Conservation (phyloP, 345 rosid genomes). For the Cardiospermum halicacabum region DNA sequence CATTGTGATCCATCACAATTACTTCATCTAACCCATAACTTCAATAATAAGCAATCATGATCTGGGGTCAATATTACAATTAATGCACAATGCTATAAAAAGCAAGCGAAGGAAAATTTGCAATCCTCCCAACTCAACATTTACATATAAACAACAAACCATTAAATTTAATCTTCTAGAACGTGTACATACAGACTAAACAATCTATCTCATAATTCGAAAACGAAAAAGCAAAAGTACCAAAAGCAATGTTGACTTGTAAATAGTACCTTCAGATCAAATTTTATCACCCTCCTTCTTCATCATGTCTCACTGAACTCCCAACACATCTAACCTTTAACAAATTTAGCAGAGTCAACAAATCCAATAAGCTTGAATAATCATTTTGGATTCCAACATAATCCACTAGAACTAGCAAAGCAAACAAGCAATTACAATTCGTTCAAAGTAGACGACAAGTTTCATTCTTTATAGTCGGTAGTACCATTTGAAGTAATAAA, state of each 20-base stretch:
- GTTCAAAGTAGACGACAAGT: not conserved
- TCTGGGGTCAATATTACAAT: not conserved
- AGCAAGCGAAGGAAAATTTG: not conserved
- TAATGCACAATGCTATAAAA: not conserved
- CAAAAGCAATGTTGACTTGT: not conserved
- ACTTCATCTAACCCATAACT: not conserved
- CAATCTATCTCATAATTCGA: too few species aligned
- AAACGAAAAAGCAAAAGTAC: not conserved
- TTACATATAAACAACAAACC: too few species aligned
- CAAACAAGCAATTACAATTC: constrained; percentile 2
- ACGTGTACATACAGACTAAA: too few species aligned
- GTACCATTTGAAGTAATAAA: not conserved
- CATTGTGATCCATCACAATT: not conserved
- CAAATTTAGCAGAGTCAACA: constrained; percentile 10
- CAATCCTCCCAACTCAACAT: not conserved
- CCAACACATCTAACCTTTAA: not conserved
- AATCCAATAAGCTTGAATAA: constrained; percentile 12
- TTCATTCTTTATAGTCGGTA: not conserved
- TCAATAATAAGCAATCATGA: not conserved
- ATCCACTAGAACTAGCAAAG: constrained; percentile 7
- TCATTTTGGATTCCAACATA: constrained; percentile 7
- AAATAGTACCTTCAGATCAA: constrained; percentile 23
- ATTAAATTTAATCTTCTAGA: too few species aligned
- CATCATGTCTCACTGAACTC: not conserved
- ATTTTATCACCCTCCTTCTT: constrained; percentile 7